phyloP scores from a whole-genome alignment of 1,139 yeast genomes.

The Tardiomyces digboiensis region DNA sequence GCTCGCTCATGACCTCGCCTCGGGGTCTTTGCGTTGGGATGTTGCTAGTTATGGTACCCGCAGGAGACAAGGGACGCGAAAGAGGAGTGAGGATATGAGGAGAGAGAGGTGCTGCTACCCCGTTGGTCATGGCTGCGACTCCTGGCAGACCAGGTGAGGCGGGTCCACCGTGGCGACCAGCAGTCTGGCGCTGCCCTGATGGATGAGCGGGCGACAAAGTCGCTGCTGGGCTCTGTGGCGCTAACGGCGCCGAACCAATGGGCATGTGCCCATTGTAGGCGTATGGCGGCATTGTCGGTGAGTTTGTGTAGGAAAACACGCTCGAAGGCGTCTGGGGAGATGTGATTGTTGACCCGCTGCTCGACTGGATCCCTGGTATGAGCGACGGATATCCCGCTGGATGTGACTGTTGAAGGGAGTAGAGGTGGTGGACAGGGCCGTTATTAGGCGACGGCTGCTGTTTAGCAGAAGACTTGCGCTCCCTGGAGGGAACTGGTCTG shows the following conservation, averaged over 20 bases:
- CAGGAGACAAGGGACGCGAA: constrained; percentile 20
- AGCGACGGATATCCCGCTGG: background rate
- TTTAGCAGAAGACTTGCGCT: background rate
- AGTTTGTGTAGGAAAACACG: background rate
- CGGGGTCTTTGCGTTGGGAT: constrained; percentile 2
- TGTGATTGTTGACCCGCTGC: background rate
- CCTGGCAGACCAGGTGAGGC: background rate
- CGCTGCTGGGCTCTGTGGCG: constrained; percentile 1
- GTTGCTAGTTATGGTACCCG: background rate
- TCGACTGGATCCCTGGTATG: background rate
- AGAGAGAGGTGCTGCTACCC: constrained; percentile 6
- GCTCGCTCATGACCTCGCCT: constrained; percentile 23
- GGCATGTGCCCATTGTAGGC: too few species aligned
- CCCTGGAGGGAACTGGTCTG: constrained; percentile 3
- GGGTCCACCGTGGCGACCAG: background rate
- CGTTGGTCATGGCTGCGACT: constrained; percentile 2
- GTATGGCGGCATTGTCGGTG: background rate
- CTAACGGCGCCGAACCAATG: constrained; percentile 1
- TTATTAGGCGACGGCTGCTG: background rate
- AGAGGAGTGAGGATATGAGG: constrained; percentile 20
- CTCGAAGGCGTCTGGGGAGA: background rate
- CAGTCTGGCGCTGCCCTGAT: background rate
- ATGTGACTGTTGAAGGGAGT: background rate
- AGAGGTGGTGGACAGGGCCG: background rate
- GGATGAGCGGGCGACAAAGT: background rate